Evolutionary conservation across 306 rosid genomes (phyloP).

Genomic region (Fragaria iinumae): DNA sequence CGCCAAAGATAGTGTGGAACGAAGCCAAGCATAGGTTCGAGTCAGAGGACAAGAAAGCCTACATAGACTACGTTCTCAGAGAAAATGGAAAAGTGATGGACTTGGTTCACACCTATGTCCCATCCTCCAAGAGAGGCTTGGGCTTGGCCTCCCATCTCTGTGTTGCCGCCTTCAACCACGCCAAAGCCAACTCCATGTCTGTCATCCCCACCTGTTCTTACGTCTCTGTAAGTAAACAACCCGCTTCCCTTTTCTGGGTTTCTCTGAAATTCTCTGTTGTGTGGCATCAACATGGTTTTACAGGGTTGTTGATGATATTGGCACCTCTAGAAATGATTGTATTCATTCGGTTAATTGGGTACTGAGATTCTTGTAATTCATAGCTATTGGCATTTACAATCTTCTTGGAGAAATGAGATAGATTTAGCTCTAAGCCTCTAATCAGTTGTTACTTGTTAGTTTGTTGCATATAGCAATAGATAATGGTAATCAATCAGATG

Average conservation of each 20-base stretch:
- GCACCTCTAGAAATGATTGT: not conserved
- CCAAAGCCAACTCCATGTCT: slow-evolving; percentile 49
- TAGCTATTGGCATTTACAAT: not conserved
- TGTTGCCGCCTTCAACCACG: slow-evolving; percentile 79
- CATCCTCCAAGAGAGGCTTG: slow-evolving; percentile 78
- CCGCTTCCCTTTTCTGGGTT: not conserved
- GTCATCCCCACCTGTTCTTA: slow-evolving; percentile 80
- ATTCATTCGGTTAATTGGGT: not conserved
- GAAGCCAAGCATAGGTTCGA: slow-evolving; percentile 52
- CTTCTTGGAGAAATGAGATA: not conserved
- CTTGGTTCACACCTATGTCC: slow-evolving; percentile 79
- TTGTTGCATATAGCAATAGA: not conserved
- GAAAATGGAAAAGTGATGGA: slow-evolving; percentile 61
- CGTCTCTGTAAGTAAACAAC: slow-evolving; percentile 58
- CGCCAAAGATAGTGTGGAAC: slow-evolving; percentile 64
- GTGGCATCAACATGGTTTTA: not conserved
- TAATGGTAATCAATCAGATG: not conserved
- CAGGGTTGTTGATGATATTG: not conserved
- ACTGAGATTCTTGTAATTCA: not conserved
- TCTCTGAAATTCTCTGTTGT: not conserved
- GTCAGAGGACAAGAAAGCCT: slow-evolving; percentile 80
- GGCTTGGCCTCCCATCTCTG: slow-evolving; percentile 84
- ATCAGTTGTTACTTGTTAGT: too few relatives aligned
- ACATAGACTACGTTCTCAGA: slow-evolving; percentile 47
- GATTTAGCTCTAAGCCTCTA: not conserved